Evolutionary conservation across 2,329 filamentous ascomycete species (phyloP).

Genomic region (Tolypocladium cylindrosporum): DNA sequence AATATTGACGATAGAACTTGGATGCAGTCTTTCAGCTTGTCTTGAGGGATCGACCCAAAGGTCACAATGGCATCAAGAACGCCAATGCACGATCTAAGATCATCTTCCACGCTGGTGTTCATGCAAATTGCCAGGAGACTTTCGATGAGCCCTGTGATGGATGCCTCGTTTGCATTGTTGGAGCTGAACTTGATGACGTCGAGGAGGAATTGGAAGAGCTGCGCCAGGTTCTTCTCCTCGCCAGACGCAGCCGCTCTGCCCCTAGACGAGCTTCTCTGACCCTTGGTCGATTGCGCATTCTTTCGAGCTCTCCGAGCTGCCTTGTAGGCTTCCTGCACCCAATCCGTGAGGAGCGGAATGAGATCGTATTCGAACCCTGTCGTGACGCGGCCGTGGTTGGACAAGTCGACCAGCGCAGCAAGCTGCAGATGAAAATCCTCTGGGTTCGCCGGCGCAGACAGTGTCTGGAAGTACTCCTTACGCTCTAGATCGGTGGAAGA

Average conservation of each 20-base stretch:
- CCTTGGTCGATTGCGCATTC: conserved; percentile 25
- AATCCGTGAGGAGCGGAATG: conserved; percentile 49
- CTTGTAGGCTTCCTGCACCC: conserved; percentile 48
- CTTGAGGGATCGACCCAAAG: conserved; percentile 57
- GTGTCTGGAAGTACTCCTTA: conserved; percentile 53
- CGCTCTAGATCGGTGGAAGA: conserved; percentile 57
- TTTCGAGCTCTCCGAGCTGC: conserved; percentile 42
- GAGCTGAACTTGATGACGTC: conserved; percentile 70
- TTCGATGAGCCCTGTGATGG: conserved; percentile 51
- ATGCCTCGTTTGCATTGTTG: conserved; percentile 53
- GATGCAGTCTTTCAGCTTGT: conserved; percentile 54
- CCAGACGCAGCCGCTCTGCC: conserved; percentile 25
- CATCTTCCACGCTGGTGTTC: conserved; percentile 52
- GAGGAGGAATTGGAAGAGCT: conserved; percentile 54
- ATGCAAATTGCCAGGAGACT: conserved; percentile 57
- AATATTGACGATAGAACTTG: conserved; percentile 65
- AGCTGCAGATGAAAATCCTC: conserved; percentile 60
- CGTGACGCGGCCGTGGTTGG: conserved; percentile 50
- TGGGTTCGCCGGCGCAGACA: conserved; percentile 43
- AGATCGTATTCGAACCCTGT: conserved; percentile 60
- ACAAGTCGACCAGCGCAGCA: conserved; percentile 51
- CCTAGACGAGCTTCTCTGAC: conserved; percentile 26
- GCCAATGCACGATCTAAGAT: conserved; percentile 56
- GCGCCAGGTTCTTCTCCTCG: conserved; percentile 52
- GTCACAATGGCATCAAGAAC: conserved; percentile 64